Base-by-base conservation (phyloP, 179 eudicot species). In the Amaranthus tricolor region DNA sequence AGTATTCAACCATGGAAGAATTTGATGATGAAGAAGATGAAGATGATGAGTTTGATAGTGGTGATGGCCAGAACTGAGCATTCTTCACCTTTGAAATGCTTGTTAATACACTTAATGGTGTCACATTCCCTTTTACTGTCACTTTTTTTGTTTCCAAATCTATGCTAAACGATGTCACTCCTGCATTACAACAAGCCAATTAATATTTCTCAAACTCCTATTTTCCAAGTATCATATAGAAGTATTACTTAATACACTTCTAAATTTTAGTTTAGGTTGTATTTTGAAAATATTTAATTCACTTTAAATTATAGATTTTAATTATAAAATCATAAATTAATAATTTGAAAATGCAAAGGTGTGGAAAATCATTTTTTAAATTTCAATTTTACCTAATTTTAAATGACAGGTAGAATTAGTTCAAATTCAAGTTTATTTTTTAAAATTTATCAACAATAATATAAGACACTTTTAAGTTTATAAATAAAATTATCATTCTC, bases 1-100 rank as follows among this genome's bases (percentile, higher is more conserved):
- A 70, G 54, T 66, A 76, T 24, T 79, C 82, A 4, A 62, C 4
- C 14, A 73, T 71, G 0, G 80, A 66, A 31, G 80, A 75, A 40
- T 3, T 64, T n/a, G 85, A 74, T 5, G 82, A 68, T 7, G 76
- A 68, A 47, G 84, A 56, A 1, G 73, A 70, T 9, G 78, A 76
- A 4, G 78, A 71, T 10, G 85, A 76, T 0, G 88, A 79, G 31
- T 82, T 71, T 0, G 91, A 76, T 40, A 85, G 57, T 31, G 91
- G 86, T 66, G 90, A 88, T 31, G 89, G 86, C 98, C 98, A 93
- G 70, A 91, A 84, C 67, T 93, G 90, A 1, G 96, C 98, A 40
- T 84, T 84, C 78, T 93, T 93, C 77, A 93, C 96, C 83, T 81
- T 91, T 0, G 98, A 88, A 73, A 93, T 75, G 81, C 93, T 91